Evolutionary conservation across 345 rosid species (phyloP).

Genomic region (Lepidium aucheri): DNA sequence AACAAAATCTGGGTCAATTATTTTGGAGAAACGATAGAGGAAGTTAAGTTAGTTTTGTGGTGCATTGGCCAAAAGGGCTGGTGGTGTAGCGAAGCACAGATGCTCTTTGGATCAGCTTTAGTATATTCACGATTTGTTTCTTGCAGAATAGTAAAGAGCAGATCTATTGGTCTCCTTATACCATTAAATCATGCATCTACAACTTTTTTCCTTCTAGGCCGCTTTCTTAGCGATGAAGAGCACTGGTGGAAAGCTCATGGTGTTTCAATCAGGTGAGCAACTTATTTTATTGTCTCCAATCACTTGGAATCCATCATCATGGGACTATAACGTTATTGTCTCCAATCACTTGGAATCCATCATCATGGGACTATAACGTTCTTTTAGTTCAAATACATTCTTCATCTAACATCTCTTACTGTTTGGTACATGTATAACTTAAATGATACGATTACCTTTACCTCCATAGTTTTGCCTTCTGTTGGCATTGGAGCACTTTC

Average conservation of each 20-base stretch:
- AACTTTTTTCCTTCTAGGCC: conserved; percentile 43
- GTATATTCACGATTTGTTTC: background rate
- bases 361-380: background rate
- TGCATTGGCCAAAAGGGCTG: background rate
- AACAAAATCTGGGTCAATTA: background rate
- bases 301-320: too few relatives aligned
- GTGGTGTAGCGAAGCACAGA: background rate
- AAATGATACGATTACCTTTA: conserved; percentile 1
- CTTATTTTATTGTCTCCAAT: background rate
- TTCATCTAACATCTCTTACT: background rate
- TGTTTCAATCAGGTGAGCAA: conserved; percentile 81
- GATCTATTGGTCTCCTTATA: background rate
- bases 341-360: background rate
- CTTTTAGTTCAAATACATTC: background rate
- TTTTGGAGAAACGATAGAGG: background rate
- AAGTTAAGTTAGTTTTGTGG: conserved; percentile 6
- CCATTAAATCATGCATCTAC: background rate
- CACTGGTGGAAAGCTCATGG: conserved; percentile 90
- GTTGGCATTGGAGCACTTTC: conserved; percentile 92
- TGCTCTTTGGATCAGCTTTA: background rate
- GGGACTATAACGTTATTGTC: background rate
- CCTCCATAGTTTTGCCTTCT: conserved; percentile 75
- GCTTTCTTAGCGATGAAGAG: conserved; percentile 91
- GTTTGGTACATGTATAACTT: conserved; percentile 4
- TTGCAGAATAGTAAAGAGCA: background rate